Evolutionary conservation across 352 stramenopile genomes (phyloP).

Genomic region (Globisporangium polare): DNA sequence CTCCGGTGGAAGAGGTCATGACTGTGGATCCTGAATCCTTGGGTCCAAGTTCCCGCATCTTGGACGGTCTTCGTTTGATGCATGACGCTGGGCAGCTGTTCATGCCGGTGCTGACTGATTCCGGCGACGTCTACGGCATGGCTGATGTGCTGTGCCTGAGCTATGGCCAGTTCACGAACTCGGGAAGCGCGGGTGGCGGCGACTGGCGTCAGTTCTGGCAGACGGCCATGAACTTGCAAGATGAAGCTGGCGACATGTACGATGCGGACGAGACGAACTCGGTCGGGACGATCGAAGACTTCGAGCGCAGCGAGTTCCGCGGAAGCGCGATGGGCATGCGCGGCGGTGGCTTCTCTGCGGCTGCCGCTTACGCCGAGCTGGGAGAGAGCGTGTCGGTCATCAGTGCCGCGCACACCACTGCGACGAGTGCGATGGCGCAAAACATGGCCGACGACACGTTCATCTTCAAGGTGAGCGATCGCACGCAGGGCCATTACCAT

Average conservation of each 20-base stretch:
- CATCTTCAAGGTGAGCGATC: slow-evolving; percentile 88
- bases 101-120: slow-evolving; percentile 77
- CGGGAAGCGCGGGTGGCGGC: slow-evolving; percentile 58
- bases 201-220: slow-evolving; percentile 90
- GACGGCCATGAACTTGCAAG: slow-evolving; percentile 81
- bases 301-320: slow-evolving; percentile 81
- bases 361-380: slow-evolving; percentile 74
- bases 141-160: slow-evolving; percentile 85
- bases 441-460: slow-evolving; percentile 71
- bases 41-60: slow-evolving; percentile 67
- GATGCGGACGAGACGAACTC: slow-evolving; percentile 75
- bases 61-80: slow-evolving; percentile 82
- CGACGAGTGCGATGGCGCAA: slow-evolving; percentile 69
- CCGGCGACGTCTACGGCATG: slow-evolving; percentile 83
- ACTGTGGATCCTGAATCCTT: slow-evolving; percentile 78
- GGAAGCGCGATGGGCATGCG: slow-evolving; percentile 27
- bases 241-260: slow-evolving; percentile 75
- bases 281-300: slow-evolving; percentile 87
- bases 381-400: slow-evolving; percentile 86
- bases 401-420: slow-evolving; percentile 69
- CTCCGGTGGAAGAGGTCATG: slow-evolving; percentile 83
- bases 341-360: slow-evolving; percentile 39
- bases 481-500: slow-evolving; percentile 76
- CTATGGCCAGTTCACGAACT: slow-evolving; percentile 85
- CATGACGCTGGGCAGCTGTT: slow-evolving; percentile 83